These are phyloP conservation scores for Parsonsia alboflavescens DNA, from an alignment of 257 asterid species.

Conservation along the genomic window DNA sequence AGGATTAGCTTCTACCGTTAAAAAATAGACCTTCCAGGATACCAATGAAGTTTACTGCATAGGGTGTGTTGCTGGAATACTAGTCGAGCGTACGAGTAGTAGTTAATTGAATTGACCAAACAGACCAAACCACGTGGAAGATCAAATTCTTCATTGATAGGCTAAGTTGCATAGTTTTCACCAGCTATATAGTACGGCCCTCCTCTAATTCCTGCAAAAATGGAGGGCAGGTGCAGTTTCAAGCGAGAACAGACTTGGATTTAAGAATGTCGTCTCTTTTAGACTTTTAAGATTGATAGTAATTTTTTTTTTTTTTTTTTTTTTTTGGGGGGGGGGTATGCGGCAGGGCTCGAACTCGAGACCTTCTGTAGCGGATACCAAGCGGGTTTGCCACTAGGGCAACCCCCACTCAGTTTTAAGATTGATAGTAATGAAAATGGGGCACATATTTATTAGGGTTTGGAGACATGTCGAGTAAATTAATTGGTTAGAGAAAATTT, in stretches of 20 bases:
- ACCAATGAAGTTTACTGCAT: background rate
- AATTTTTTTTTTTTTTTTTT: no score
- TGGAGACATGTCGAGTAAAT: conserved; percentile 13
- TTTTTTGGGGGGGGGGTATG: no score
- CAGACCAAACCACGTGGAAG: background rate
- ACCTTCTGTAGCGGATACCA: no score
- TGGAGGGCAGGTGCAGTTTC: background rate
- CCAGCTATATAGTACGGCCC: no score
- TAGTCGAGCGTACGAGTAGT: background rate
- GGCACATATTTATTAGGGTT: conserved; percentile 16
- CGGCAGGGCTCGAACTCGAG: no score
- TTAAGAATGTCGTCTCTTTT: background rate
- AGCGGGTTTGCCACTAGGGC: no score
- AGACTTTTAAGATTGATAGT: background rate
- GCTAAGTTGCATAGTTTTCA: background rate
- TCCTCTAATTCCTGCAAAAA: background rate
- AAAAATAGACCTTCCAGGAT: background rate
- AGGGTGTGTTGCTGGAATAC: no score
- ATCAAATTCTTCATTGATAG: background rate
- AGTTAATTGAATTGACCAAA: background rate
- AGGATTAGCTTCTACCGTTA: no score
- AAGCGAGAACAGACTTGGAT: background rate
- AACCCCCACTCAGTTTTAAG: no score
- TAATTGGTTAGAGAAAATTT: conserved; percentile 14
- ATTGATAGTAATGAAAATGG: conserved; percentile 5